Percentiles rank a stretch among this genome's conserved stretches.
Evolutionary conservation across 2,329 filamentous ascomycete genomes (phyloP).

Genomic region (Fusarium nygamai): DNA sequence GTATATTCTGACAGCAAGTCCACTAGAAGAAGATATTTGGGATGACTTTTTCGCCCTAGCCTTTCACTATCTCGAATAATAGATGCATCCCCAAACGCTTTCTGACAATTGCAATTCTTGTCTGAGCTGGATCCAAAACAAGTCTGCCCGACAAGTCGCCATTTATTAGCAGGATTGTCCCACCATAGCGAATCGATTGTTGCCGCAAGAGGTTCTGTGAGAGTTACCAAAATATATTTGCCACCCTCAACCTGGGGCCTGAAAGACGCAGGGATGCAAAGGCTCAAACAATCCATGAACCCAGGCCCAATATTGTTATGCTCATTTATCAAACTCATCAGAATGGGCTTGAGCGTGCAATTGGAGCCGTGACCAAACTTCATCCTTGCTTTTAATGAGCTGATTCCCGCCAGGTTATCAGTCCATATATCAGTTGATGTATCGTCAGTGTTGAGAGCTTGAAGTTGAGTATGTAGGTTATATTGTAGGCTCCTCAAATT

Average conservation of each 20-base stretch:
- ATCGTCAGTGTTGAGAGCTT: background rate
- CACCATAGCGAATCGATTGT: background rate
- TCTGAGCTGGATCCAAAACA: background rate
- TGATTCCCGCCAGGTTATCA: background rate
- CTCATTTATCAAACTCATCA: background rate
- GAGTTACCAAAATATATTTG: background rate
- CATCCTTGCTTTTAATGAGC: rapidly evolving
- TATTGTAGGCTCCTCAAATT: background rate
- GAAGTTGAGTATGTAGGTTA: background rate
- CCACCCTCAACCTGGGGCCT: background rate
- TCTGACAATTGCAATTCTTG: background rate
- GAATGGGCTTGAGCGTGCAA: background rate
- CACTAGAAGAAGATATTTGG: too few species aligned
- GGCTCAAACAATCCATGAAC: background rate
- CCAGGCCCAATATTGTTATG: background rate
- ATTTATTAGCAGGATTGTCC: rapidly evolving
- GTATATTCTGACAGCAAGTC: background rate
- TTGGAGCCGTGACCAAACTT: background rate
- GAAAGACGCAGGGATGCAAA: background rate
- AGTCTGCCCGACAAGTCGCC: background rate
- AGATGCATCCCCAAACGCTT: background rate
- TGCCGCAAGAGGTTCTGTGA: background rate
- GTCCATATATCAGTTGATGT: background rate
- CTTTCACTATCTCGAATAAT: too few species aligned
- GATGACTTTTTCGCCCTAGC: too few species aligned